These are phyloP conservation scores for Chrysopogon serrulatus DNA, from an alignment of 176 grass and related monocot genomes.

Conservation along the genomic window DNA sequence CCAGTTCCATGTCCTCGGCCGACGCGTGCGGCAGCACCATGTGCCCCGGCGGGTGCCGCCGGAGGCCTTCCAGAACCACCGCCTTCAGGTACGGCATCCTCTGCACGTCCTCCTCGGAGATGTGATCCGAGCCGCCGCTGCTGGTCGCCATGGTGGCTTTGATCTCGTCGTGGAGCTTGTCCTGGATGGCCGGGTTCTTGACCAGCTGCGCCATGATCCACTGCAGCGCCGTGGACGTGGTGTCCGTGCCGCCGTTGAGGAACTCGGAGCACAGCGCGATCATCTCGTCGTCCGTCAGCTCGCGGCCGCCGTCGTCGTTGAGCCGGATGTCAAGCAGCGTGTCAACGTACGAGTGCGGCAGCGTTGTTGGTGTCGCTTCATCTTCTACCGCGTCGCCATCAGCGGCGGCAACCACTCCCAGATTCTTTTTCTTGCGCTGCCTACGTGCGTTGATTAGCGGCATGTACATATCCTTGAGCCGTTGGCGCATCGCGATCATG, in stretches of 20 bases:
- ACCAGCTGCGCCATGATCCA: constrained; percentile 38
- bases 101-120: background rate
- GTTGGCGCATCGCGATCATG: background rate
- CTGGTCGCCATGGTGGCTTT: background rate
- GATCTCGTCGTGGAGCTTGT: background rate
- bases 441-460: constrained; percentile 28
- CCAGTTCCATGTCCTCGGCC: constrained; percentile 11
- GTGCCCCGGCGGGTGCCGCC: constrained; percentile 37
- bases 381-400: background rate
- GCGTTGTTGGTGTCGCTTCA: background rate
- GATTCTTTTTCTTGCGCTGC: background rate
- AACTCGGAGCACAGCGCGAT: constrained; percentile 21
- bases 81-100: constrained; percentile 33
- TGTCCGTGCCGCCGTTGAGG: constrained; percentile 25
- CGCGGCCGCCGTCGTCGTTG: constrained; percentile 18
- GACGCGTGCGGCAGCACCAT: constrained; percentile 2
- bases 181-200: constrained; percentile 6
- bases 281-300: constrained; percentile 23
- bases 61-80: constrained; percentile 43
- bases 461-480: constrained; percentile 21
- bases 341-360: constrained; percentile 19
- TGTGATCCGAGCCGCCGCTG: background rate
- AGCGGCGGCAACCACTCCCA: background rate
- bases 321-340: constrained; percentile 25
- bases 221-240: constrained; percentile 28